Base-by-base conservation (phyloP, 139 green algal species). In the Gonium pectorale region DNA sequence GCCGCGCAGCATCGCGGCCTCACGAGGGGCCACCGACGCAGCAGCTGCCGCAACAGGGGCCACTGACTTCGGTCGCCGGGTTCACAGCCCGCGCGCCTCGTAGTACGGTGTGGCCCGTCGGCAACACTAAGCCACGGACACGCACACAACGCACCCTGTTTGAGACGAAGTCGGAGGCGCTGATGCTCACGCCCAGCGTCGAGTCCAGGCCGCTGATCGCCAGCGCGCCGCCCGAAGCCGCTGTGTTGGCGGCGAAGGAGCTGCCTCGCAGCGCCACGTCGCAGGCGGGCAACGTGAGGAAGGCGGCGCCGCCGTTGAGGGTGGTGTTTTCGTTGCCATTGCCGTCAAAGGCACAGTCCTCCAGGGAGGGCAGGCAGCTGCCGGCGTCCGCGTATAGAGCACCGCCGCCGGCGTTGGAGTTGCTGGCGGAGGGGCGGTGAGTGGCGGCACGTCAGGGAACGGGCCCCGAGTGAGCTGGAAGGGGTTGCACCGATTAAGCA, bases 141-240 rank as follows among this genome's bases (percentile, higher is more conserved):
- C n/a, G n/a, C n/a, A n/a, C n/a, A n/a, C n/a, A n/a, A n/a, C n/a
- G n/a, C n/a, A n/a, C 70, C 11, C 54, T 80, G 72, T 83, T 83
- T 17, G 17, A 21, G 13, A 41, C 51, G 43, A 83, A 83, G 43
- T 24, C 73, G 43, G n/a, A 73, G 3, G 0, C 1, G 6, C 6
- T 27, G 7, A 83, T 8, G 41, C 7, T 29, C 0, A 83, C 2
- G 7, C 29, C 41, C 7, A 63, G 0, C 0, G 41, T 56, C 7
- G 77, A 83, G 44, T 83, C 77, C 17, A 62, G 1, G 54, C 40
- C 73, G 29, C 44, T 22, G 19, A 83, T 15, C 29, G 60, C 43
- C 56, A 73, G 3, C 33, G 35, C 77, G n/a, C 41, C 77, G 19
- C 77, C 77, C 31, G 17, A 17, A 8, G 40, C 40, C 29, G 77